These are phyloP conservation scores for Fusarium succisae DNA, from an alignment of 2,329 filamentous ascomycete genomes.

Conservation along the genomic window DNA sequence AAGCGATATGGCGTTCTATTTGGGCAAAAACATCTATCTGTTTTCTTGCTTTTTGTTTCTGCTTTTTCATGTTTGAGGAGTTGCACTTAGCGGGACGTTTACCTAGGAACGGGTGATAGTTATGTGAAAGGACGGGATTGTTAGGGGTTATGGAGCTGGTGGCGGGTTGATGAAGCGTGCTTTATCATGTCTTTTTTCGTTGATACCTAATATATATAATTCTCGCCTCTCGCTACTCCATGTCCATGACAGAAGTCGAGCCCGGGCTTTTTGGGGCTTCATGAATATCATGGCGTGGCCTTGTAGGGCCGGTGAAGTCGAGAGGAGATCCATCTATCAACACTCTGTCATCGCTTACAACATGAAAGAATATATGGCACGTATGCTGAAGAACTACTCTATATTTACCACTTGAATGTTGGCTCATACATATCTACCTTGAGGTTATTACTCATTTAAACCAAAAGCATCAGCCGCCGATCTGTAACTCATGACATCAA, in stretches of 20 bases:
- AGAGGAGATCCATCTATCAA: not conserved
- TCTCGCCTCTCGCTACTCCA: conserved; percentile 14
- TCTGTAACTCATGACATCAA: not conserved
- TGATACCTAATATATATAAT: conserved; percentile 36
- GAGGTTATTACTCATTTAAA: not conserved
- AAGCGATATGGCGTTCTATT: conserved; percentile 33
- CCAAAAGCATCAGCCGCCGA: not conserved
- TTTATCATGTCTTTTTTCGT: conserved; percentile 17
- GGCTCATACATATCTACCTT: not conserved
- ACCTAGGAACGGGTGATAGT: not conserved
- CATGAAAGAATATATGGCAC: no score
- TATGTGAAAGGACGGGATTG: conserved; percentile 1
- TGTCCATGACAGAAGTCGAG: no score
- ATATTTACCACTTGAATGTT: not conserved
- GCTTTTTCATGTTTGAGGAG: conserved; percentile 2
- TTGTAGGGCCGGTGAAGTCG: not conserved
- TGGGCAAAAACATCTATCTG: conserved; percentile 23
- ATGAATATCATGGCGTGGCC: not conserved
- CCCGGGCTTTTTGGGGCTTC: not conserved
- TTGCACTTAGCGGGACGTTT: conserved; percentile 29
- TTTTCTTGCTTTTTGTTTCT: not conserved
- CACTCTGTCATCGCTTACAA: not conserved
- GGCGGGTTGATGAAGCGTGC: conserved; percentile 9
- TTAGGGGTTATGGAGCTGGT: not conserved
- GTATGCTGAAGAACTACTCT: not conserved